Evolutionary conservation across 495 filamentous ascomycete genomes (phyloP).

Genomic region (Acidomyces sp.): DNA sequence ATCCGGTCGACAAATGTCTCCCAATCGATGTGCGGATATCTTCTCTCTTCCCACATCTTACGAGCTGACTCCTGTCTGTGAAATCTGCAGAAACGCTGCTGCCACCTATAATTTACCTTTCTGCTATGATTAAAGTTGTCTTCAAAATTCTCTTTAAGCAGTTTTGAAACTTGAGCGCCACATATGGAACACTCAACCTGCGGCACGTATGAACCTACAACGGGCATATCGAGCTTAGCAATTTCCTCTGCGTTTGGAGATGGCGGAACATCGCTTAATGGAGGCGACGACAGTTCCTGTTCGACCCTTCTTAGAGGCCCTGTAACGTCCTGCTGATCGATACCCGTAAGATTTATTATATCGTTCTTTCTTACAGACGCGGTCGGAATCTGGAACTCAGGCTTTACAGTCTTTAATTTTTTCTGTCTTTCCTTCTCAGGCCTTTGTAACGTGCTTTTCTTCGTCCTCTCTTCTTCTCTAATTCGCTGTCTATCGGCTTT

Average conservation of each 20-base stretch:
- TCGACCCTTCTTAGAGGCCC: background rate
- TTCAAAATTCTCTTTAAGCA: conserved; percentile 14
- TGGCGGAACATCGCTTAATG: conserved; percentile 7
- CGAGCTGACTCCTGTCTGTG: conserved; percentile 51
- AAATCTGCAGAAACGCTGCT: conserved; percentile 51
- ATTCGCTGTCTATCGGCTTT: background rate
- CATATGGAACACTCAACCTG: conserved; percentile 11
- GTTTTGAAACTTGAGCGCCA: background rate
- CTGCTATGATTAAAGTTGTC: background rate
- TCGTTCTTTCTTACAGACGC: background rate
- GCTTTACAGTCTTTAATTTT: background rate
- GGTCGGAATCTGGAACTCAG: background rate
- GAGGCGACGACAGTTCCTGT: background rate
- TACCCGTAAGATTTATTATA: background rate
- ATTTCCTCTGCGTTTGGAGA: conserved; percentile 1
- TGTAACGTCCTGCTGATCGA: background rate
- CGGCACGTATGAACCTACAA: background rate
- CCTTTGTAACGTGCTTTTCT: no score
- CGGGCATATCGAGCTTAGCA: background rate
- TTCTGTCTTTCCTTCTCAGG: background rate
- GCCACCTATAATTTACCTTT: conserved; percentile 18
- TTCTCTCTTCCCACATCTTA: conserved; percentile 45
- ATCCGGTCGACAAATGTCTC: conserved; percentile 49
- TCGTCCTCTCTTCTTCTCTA: background rate
- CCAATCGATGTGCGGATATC: conserved; percentile 79